These are phyloP conservation scores for Neofusicoccum kwambonambiense DNA, from an alignment of 2,329 filamentous ascomycete genomes.

Conservation along the genomic window DNA sequence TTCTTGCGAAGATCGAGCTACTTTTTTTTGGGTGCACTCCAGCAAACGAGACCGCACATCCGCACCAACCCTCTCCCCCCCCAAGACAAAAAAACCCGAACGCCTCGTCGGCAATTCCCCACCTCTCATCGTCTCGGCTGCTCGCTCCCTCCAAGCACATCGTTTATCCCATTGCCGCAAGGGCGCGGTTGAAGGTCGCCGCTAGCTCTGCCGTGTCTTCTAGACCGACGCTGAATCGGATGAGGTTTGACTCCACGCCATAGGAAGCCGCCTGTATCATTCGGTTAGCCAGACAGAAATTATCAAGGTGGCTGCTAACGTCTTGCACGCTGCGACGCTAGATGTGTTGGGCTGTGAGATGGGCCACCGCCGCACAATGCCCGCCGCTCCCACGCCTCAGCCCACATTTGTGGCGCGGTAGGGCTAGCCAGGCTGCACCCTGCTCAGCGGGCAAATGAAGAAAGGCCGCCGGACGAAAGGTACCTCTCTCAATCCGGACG, in stretches of 20 bases:
- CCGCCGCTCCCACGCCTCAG: background rate
- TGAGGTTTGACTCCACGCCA: conserved; percentile 75
- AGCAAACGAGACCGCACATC: background rate
- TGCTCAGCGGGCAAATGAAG: conserved; percentile 6
- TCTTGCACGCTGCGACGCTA: background rate
- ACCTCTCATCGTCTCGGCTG: background rate
- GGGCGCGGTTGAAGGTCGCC: conserved; percentile 64
- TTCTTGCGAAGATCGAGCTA: conserved; percentile 12
- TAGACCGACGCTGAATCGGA: conserved; percentile 85
- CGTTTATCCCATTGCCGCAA: conserved; percentile 53
- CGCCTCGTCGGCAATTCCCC: conserved; percentile 9
- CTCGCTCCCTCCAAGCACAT: background rate
- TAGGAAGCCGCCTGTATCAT: conserved; percentile 63
- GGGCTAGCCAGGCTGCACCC: background rate
- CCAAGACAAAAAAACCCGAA: background rate
- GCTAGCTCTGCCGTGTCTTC: conserved; percentile 72
- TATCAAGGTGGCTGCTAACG: background rate
- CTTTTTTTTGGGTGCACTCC: conserved; percentile 1
- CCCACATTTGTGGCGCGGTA: conserved; percentile 5
- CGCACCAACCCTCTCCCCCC: background rate
- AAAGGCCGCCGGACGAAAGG: background rate
- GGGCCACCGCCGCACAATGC: background rate
- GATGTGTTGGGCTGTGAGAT: background rate
- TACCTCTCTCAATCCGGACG: background rate
- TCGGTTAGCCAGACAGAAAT: conserved; percentile 10